phyloP scores from a whole-genome alignment of 2,329 filamentous ascomycete species.

The Apiospora kogelbergensis region DNA sequence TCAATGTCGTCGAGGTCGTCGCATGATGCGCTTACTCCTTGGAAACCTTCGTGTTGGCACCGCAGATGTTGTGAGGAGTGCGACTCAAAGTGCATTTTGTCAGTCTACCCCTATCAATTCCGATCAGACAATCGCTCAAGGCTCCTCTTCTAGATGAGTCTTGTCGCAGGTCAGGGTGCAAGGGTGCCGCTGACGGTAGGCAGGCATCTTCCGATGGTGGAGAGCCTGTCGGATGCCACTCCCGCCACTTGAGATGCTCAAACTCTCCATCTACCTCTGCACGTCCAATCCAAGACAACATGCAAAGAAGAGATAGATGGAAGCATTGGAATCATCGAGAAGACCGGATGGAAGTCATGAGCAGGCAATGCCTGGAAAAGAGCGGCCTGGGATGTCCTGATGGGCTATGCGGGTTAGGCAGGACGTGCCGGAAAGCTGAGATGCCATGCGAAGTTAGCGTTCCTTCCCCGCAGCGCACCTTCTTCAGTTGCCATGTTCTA shows the following conservation, averaged over 20 bases:
- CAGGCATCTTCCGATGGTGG: background rate
- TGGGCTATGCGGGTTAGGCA: too few relatives aligned
- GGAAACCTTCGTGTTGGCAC: constrained; percentile 22
- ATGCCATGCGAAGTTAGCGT: too few relatives aligned
- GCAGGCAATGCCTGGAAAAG: background rate
- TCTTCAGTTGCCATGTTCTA: too few relatives aligned
- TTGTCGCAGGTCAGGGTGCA: background rate
- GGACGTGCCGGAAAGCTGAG: too few relatives aligned
- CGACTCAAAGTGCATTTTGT: background rate
- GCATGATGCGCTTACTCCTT: constrained; percentile 38
- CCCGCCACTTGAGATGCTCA: background rate
- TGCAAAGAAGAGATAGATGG: background rate
- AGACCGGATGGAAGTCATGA: background rate
- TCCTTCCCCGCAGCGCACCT: too few relatives aligned
- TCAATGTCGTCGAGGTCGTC: constrained; percentile 53
- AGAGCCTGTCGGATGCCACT: background rate
- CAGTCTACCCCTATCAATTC: background rate
- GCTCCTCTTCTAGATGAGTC: too few relatives aligned
- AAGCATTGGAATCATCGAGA: background rate
- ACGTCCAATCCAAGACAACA: background rate
- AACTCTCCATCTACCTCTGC: background rate
- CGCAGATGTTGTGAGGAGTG: background rate
- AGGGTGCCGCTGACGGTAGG: background rate
- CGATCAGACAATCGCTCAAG: too few relatives aligned
- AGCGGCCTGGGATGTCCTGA: background rate